A percentile compares a stretch with the other conserved stretches of the same genome.
Conservation (phyloP, 768 basidiomycete species). For the Ramaria rubella region DNA sequence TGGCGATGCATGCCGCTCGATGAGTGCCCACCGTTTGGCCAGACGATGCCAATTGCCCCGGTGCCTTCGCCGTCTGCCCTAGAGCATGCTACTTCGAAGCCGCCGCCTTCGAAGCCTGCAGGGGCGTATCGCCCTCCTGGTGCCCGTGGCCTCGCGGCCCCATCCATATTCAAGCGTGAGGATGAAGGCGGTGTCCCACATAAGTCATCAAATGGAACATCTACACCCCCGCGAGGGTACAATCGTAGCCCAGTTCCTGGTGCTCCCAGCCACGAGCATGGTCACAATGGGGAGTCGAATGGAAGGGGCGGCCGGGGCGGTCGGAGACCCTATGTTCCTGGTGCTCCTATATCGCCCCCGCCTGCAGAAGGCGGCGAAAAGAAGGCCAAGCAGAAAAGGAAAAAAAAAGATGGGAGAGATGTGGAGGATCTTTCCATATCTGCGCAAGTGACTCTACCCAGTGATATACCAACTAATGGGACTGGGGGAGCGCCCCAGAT, state of each 20-base stretch:
- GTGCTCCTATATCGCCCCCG: constrained; percentile 48
- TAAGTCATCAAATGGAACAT: constrained; percentile 43
- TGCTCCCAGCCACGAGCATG: constrained; percentile 24
- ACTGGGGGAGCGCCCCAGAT: constrained; percentile 24
- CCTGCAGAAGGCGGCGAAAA: constrained; percentile 28
- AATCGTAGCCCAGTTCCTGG: constrained; percentile 50
- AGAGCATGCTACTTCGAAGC: constrained; percentile 45
- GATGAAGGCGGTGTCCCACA: constrained; percentile 74
- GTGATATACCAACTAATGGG: constrained; percentile 26
- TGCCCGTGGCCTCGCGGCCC: constrained; percentile 82
- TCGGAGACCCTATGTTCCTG: constrained; percentile 62
- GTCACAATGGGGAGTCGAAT: constrained; percentile 21
- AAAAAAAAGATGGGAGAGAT: constrained; percentile 38
- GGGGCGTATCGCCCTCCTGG: constrained; percentile 94
- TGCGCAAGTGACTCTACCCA: constrained; percentile 18
- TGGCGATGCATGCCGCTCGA: constrained; percentile 77
- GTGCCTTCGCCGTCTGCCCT: constrained; percentile 53
- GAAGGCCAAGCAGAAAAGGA: constrained; percentile 47
- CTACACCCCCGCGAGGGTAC: constrained; percentile 58
- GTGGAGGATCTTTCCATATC: constrained; percentile 13
- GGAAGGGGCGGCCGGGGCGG: constrained; percentile 19
- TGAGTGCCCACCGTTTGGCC: constrained; percentile 59
- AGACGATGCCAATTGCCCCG: constrained; percentile 61
- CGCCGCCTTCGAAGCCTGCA: constrained; percentile 55
- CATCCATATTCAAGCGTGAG: constrained; percentile 83